Base-by-base conservation (phyloP, 2,329 filamentous ascomycete genomes). In the Colletotrichum filicis region DNA sequence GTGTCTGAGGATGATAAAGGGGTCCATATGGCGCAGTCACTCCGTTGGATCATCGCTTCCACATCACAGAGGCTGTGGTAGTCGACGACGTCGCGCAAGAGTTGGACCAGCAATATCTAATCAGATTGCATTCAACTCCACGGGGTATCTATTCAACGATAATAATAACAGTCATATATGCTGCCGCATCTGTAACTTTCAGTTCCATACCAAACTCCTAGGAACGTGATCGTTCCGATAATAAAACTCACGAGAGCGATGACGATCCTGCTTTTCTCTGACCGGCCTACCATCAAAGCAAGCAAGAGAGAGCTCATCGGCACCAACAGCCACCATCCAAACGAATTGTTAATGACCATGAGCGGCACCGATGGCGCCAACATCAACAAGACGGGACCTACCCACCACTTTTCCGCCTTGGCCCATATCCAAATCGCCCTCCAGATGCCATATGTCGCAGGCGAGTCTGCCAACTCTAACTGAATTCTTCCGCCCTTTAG, bases 401-500 rank as follows among this genome's bases (percentile, higher is more conserved):
- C 0, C 74, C 68, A 71, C 74, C 74, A 70, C 35, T 26, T 70
- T 37, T 72, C 57, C 4, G 59, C 58, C 55, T 67, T 68, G 55
- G 70, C 8, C 66, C 68, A 74, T 7, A 8, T 22, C 63, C 53
- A 56, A 11, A 55, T n/a, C 4, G 57, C 69, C 19, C 57, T 30
- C 52, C 56, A 55, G 7, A 73, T 16, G 2, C 28, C 22, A 19
- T 67, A 66, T 26, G 42, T 52, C 7, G 35, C 53, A 16, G 64
- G 32, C 16, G 42, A 35, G 7, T 46, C 49, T 24, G 46, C 57
- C 12, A 26, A 37, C 22, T 69, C 66, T 14, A 78, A 76, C 26
- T 71, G 73, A 30, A 76, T 62, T 1, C 74, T 74, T 5, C 77
- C 77, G 8, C 77, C 77, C 11, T 62, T 49, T 3, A 79, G 60